phyloP scores from a whole-genome alignment of 768 basidiomycete species.

The Daedaleopsis sinensis region DNA sequence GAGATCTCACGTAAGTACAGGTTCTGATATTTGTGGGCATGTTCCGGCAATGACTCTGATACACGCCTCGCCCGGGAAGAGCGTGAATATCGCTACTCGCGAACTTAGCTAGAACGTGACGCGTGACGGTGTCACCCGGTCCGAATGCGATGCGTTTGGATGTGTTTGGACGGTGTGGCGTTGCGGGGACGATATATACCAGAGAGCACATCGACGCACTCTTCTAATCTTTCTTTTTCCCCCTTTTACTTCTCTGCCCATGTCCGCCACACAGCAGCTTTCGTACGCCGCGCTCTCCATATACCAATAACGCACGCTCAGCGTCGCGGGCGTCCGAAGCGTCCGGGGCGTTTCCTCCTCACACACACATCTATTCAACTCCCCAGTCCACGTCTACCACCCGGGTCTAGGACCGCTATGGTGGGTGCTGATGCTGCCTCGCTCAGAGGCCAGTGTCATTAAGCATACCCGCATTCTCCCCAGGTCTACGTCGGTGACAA shows the following conservation, averaged over 20 bases:
- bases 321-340: constrained; percentile 58
- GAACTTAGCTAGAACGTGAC: constrained; percentile 13
- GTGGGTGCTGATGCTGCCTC: constrained; percentile 34
- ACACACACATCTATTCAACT: not conserved
- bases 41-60: constrained; percentile 3
- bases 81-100: constrained; percentile 24
- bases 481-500: constrained; percentile 74
- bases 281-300: constrained; percentile 20
- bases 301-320: constrained; percentile 56
- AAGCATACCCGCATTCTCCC: not conserved
- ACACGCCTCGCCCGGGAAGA: constrained; percentile 10
- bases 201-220: not conserved
- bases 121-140: constrained; percentile 17
- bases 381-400: constrained; percentile 14
- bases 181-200: constrained; percentile 2
- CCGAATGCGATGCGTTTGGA: constrained; percentile 4
- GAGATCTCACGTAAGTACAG: constrained; percentile 2
- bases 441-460: not conserved
- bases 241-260: constrained; percentile 14
- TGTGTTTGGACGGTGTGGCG: constrained; percentile 16
- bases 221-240: constrained; percentile 12
- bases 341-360: constrained; percentile 31
- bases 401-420: constrained; percentile 39
- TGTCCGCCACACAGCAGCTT: constrained; percentile 20
- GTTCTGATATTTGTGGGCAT: constrained; percentile 2